Conservation (phyloP, 2,329 filamentous ascomycete species). For the Pyricularia pennisetigena region DNA sequence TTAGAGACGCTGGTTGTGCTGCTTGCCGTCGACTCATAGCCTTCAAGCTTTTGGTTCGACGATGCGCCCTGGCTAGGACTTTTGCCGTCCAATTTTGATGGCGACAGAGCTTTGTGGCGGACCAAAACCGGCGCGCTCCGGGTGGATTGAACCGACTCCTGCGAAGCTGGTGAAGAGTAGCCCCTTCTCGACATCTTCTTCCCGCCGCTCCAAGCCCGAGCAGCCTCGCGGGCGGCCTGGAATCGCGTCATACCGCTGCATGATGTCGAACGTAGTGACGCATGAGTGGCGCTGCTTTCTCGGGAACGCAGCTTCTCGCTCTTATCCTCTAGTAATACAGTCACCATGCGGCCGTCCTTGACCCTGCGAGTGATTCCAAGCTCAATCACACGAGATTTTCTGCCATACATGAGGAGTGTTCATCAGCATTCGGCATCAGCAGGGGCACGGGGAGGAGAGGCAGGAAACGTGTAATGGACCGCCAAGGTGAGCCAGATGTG, state of each 20-base stretch:
- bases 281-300: neutral
- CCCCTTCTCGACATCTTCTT: neutral
- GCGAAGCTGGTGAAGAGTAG: neutral
- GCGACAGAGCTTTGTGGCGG: neutral
- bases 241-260: constrained; percentile 1
- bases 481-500: neutral
- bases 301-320: neutral
- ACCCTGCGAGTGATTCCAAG: neutral
- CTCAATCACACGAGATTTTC: neutral
- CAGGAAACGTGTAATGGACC: neutral
- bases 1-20: neutral
- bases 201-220: neutral
- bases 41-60: neutral
- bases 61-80: neutral
- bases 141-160: neutral
- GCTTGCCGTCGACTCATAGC: neutral
- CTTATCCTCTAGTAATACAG: neutral
- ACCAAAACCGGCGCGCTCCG: neutral
- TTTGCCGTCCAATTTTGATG: neutral
- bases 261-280: neutral
- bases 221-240: constrained; percentile 1
- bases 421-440: neutral
- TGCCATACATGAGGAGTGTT: neutral
- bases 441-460: neutral
- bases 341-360: neutral